Evolutionary conservation across 371 early-diverging fungal genomes (phyloP).

Genomic region (Synchytrium microbalum): DNA sequence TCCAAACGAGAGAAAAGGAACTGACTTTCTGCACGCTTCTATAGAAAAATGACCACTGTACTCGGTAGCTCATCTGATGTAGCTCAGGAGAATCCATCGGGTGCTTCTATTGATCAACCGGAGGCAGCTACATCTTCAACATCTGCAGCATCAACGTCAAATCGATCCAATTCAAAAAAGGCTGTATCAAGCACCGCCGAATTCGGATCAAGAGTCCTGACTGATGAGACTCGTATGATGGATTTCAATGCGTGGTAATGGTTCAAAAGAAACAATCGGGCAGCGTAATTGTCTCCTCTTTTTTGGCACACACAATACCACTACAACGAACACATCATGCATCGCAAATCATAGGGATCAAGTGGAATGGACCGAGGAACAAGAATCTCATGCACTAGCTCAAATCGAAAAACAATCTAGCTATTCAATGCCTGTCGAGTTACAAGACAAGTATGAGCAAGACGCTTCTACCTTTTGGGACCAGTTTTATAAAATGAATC

Average conservation of each 20-base stretch:
- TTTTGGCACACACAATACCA: not conserved
- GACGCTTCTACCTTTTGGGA: constrained; percentile 50
- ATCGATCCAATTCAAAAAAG: constrained; percentile 13
- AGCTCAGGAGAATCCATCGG: no score
- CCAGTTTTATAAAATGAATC: constrained; percentile 50
- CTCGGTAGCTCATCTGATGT: no score
- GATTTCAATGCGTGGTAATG: constrained; percentile 71
- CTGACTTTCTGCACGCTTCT: no score
- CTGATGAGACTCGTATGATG: constrained; percentile 56
- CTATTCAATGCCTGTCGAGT: not conserved
- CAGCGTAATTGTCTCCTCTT: not conserved
- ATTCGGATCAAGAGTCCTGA: constrained; percentile 59
- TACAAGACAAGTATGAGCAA: constrained; percentile 19
- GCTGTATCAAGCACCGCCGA: constrained; percentile 17
- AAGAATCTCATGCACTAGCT: not conserved
- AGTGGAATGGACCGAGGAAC: not conserved
- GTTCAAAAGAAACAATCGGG: not conserved
- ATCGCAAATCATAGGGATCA: constrained; percentile 3
- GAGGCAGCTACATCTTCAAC: no score
- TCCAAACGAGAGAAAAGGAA: no score
- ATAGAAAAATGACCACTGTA: no score
- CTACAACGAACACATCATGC: constrained; percentile 13
- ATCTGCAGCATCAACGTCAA: no score
- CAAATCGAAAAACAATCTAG: not conserved
- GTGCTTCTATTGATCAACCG: no score